Base-by-base conservation (phyloP, 495 filamentous ascomycete genomes). In the Platismatia glauca region DNA sequence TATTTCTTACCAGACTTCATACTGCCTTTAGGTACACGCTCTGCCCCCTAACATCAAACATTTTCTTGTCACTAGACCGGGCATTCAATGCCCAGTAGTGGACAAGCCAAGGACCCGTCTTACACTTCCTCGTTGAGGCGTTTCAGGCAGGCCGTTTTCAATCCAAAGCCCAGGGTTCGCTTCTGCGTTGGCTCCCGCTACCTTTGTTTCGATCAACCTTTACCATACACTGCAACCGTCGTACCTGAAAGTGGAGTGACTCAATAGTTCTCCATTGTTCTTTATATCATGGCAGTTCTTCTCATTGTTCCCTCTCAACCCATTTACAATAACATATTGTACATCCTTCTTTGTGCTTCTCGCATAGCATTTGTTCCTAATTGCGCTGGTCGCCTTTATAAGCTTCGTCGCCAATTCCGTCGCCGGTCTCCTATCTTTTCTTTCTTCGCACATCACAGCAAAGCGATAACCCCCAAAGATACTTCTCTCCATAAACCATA, bases 341-440 rank as follows among this genome's bases (percentile, higher is more conserved):
- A 20, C 15, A 8, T 5, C 29, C 0, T 33, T 53, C 29, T 20
- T 53, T 53, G 50, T 29, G 16, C 15, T 48, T 33, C 29, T 9
- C 8, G 15, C 8, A 22, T 33, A 3, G 11, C 6, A 53, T 7
- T 53, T 53, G 50, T 53, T 33, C 27, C 6, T 20, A 0, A 33
- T 13, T 31, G 50, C 50, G 50, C 50, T 53, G 50, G 50, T 33
- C 50, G 50, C 50, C 27, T 33, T 31, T 53, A 53, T 33, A 53
- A 7, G 5, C 4, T 31, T 16, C 38, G 27, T 37, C 60, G 11
- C 16, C 9, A 15, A 8, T 22, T 7, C 29, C 38, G 27, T 37
- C 60, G 11, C 16, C 9, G 8, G 5, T 22, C 15, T 35, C 4
- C 13, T 0, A 16, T 46, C 29, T 46, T 4, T 29, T 20, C 39